Base-by-base conservation (phyloP, 495 filamentous ascomycete species). In the Endocarpon pusillum region DNA sequence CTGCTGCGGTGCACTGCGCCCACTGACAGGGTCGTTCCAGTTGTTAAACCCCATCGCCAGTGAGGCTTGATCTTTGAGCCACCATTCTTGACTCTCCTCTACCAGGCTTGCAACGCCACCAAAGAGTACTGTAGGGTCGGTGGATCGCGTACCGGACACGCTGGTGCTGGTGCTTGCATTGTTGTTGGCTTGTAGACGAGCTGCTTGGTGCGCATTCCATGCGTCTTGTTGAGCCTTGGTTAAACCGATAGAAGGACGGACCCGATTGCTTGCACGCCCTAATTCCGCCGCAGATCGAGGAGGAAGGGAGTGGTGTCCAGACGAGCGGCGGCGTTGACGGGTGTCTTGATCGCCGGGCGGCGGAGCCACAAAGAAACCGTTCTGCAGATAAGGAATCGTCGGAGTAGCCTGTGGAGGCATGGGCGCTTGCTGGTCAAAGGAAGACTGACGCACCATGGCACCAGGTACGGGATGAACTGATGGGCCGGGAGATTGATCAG, bases 31-130 rank as follows among this genome's bases (percentile, higher is more conserved):
- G n/a, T n/a, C n/a, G 12, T 31, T 44, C 69, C 69, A 73, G 33
- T 56, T 62, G 14, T 63, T 65, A 35, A 65, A 57, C 7, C 57
- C 64, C 9, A 64, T 37, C 5, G 47, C 51, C 25, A 67, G 42
- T 4, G 51, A 49, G 14, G 53, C 55, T 7, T 66, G 54, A 40
- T 71, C 67, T 4, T 55, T 51, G 26, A 66, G 46, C 69, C 68
- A 73, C 70, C 69, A 75, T 22, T 72, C 61, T 32, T 69, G 69
- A 36, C 61, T 67, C 27, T 68, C 62, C 31, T 65, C 59, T 4
- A 71, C 59, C 15, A 69, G 40, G 3, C 59, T 58, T 7, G 67
- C 61, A 3, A 64, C 48, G 4, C 54, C 55, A 8, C 62, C 61
- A 16, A 70, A 57, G 17, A 47, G 5, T 14, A 31, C 28, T n/a